These are phyloP conservation scores for Cornus controversa DNA, from an alignment of 148 eudicot genomes.

Conservation along the genomic window DNA sequence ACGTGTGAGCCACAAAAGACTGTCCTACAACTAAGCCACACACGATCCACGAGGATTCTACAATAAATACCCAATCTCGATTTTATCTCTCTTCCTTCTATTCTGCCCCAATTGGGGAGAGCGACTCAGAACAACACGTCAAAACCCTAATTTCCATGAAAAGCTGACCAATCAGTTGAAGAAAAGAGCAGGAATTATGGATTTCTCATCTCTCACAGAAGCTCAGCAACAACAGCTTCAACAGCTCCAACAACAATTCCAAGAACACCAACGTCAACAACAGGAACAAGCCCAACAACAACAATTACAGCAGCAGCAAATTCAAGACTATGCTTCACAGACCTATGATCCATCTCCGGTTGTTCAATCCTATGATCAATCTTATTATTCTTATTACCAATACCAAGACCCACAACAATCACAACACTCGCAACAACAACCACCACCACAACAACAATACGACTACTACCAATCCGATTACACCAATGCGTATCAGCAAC, in stretches of 20 bases:
- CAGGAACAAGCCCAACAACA: neutral
- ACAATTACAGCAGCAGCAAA: slow-evolving; percentile 16
- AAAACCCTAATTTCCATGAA: neutral
- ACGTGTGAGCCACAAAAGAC: too few relatives aligned
- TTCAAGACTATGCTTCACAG: slow-evolving; percentile 7
- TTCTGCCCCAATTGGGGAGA: neutral
- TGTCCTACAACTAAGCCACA: too few relatives aligned
- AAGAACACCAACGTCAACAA: slow-evolving; percentile 14
- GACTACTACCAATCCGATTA: slow-evolving; percentile 14
- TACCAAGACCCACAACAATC: slow-evolving; percentile 11
- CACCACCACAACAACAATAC: slow-evolving; percentile 7
- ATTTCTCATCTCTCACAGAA: slow-evolving; percentile 20
- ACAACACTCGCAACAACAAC: slow-evolving; percentile 8
- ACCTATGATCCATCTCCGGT: slow-evolving; percentile 11
- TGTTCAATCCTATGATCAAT: slow-evolving; percentile 19
- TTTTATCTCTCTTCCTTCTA: neutral
- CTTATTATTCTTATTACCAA: slow-evolving; percentile 16
- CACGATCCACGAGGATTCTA: too few relatives aligned
- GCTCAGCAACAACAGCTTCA: slow-evolving; percentile 20
- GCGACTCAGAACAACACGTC: neutral
- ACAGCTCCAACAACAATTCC: slow-evolving; percentile 18
- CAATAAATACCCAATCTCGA: neutral
- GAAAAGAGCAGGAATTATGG: slow-evolving; percentile 6
- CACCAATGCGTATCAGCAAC: slow-evolving; percentile 19
- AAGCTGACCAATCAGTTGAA: neutral